Evolutionary conservation across 192 early-diverging fungal genomes (phyloP).

Genomic region (Backusella tarrabulga): DNA sequence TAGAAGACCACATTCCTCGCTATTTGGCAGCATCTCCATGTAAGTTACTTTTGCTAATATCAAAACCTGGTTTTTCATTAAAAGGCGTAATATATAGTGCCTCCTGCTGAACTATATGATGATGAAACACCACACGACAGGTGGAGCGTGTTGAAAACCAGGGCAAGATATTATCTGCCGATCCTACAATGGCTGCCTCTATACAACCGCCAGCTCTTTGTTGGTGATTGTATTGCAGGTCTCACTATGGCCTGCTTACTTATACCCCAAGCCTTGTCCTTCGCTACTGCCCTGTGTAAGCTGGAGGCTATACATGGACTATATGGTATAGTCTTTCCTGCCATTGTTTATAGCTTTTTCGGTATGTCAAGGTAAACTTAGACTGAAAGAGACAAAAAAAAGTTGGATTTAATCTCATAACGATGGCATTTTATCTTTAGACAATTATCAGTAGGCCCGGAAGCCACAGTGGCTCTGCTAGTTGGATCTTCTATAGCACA

Average conservation of each 20-base stretch:
- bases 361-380: constrained; percentile 82
- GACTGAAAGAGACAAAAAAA: not conserved
- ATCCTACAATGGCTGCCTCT: constrained; percentile 88
- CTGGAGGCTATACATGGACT: constrained; percentile 85
- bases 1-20: constrained; percentile 17
- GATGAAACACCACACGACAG: constrained; percentile 24
- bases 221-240: constrained; percentile 79
- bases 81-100: not conserved
- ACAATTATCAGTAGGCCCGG: constrained; percentile 92
- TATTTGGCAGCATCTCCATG: constrained; percentile 26
- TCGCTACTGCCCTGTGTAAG: constrained; percentile 82
- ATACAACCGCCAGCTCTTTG: constrained; percentile 66
- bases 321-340: constrained; percentile 81
- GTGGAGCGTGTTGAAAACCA: constrained; percentile 47
- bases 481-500: constrained; percentile 22
- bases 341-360: constrained; percentile 82
- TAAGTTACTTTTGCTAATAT: not conserved
- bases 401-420: not conserved
- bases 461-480: constrained; percentile 48
- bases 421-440: constrained; percentile 32
- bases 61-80: not conserved
- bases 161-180: constrained; percentile 91
- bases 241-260: constrained; percentile 74
- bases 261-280: constrained; percentile 78
- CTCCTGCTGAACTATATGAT: not conserved